Base-by-base conservation (phyloP, 371 early-diverging fungal genomes). In the Mortierella sp. region DNA sequence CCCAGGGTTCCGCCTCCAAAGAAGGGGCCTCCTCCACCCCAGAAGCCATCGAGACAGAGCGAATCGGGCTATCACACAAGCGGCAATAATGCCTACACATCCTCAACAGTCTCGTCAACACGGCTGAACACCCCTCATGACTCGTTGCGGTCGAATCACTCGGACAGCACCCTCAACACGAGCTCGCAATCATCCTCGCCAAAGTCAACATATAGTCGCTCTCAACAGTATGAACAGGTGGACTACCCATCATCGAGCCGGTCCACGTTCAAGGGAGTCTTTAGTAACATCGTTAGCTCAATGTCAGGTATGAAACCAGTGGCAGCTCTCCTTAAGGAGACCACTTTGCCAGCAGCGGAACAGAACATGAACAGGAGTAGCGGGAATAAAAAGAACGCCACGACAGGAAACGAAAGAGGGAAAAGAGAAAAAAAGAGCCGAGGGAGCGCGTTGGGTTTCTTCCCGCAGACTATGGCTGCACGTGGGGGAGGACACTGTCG, bases 231-330 rank as follows among this genome's bases (percentile, higher is more conserved):
- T 59, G 68, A 72, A 17, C 49, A 50, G 21, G 47, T 70, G 24
- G 73, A 79, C 21, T 64, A 79, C 44, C 50, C 69, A 23, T 72
- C 73, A 17, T 79, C 73, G 32, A 71, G 69, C 52, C 76, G 80
- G 27, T 60, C 72, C 14, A 65, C 89, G 19, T 85, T 90, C 56
- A 90, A 90, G 64, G 89, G 87, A 24, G 90, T 88, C n/a, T 82
- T 90, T 58, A 88, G 83, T 56, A 87, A 86, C 64, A 81, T 90
- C 62, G 88, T 88, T 42, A 88, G 81, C 80, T 88, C 72, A 76
- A 83, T 81, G 85, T 84, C 86, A 80, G 81, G 82, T 79, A 72
- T 56, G 27, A 28, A 9, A 52, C 15, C 27, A 39, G 37, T 34
- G 14, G 37, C 11, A 34, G 14, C 7, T 34, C 14, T 7, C 37